Evolutionary conservation across 2,329 filamentous ascomycete species (phyloP).

Genomic region (Ophiostoma angusticollis): DNA sequence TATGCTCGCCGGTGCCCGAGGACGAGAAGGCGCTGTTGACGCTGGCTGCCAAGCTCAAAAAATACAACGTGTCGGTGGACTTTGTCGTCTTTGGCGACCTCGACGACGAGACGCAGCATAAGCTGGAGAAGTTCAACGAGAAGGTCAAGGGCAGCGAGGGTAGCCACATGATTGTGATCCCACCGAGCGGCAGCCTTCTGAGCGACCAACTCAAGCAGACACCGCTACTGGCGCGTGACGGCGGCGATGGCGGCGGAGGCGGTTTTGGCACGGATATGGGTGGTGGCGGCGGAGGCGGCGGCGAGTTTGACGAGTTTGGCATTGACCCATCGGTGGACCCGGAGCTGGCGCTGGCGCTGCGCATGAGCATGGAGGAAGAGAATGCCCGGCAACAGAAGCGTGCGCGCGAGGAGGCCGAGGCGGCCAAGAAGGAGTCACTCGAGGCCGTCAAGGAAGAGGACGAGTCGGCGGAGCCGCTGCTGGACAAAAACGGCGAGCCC

Average conservation of each 20-base stretch:
- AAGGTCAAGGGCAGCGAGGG: constrained; percentile 84
- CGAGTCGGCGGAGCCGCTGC: constrained; percentile 46
- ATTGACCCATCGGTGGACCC: constrained; percentile 88
- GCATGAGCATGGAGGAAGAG: constrained; percentile 98
- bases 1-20: constrained; percentile 84
- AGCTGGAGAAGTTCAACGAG: constrained; percentile 87
- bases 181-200: constrained; percentile 79
- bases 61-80: constrained; percentile 86
- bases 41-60: constrained; percentile 97
- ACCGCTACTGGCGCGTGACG: constrained; percentile 79
- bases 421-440: constrained; percentile 32
- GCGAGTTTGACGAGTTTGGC: constrained; percentile 65
- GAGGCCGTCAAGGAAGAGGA: constrained; percentile 73
- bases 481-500: constrained; percentile 51
- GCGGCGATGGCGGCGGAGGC: constrained; percentile 43
- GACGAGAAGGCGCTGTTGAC: constrained; percentile 79
- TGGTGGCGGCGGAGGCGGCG: constrained; percentile 42
- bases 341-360: constrained; percentile 81
- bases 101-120: constrained; percentile 77
- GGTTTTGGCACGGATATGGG: constrained; percentile 45
- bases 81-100: constrained; percentile 92
- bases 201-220: constrained; percentile 85
- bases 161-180: constrained; percentile 81
- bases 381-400: constrained; percentile 84
- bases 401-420: constrained; percentile 60